A percentile compares a stretch with the other conserved stretches of the same genome.
Conservation (phyloP, 2,329 filamentous ascomycete genomes). For the Helicocarpus griseus region DNA sequence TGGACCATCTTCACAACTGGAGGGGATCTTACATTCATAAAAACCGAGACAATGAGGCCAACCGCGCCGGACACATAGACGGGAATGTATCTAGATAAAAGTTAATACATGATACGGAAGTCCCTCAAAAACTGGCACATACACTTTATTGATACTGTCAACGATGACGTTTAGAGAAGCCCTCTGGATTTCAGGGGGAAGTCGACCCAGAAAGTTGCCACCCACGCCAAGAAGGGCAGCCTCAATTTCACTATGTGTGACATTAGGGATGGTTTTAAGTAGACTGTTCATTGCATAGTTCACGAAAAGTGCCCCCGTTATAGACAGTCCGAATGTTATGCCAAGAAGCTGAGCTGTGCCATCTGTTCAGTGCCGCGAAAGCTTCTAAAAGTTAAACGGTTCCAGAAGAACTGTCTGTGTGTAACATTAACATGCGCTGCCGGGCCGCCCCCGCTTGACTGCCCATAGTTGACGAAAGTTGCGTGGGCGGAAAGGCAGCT, state of each 20-base stretch:
- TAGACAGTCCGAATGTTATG: neutral
- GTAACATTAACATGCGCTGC: neutral
- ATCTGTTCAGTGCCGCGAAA: neutral
- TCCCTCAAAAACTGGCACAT: neutral
- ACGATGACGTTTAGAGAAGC: neutral
- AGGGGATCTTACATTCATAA: neutral
- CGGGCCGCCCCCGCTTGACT: conserved; percentile 7
- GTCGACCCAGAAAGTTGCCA: neutral
- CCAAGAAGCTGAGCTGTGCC: neutral
- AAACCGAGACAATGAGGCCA: neutral
- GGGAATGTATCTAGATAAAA: neutral
- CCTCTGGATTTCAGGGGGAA: neutral
- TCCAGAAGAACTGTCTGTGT: neutral
- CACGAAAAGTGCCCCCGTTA: neutral
- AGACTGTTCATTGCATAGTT: neutral
- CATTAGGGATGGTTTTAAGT: neutral
- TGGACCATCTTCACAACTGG: too few species aligned
- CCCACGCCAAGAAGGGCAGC: neutral
- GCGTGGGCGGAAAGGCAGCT: conserved; percentile 10
- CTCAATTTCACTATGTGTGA: neutral
- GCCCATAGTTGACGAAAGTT: conserved; percentile 14
- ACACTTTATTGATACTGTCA: conserved; percentile 1
- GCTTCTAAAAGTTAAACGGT: neutral
- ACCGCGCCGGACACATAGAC: neutral
- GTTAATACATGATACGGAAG: neutral